Evolutionary conservation across 2,329 filamentous ascomycete species (phyloP).

Genomic region (Trichoderma semiorbis): DNA sequence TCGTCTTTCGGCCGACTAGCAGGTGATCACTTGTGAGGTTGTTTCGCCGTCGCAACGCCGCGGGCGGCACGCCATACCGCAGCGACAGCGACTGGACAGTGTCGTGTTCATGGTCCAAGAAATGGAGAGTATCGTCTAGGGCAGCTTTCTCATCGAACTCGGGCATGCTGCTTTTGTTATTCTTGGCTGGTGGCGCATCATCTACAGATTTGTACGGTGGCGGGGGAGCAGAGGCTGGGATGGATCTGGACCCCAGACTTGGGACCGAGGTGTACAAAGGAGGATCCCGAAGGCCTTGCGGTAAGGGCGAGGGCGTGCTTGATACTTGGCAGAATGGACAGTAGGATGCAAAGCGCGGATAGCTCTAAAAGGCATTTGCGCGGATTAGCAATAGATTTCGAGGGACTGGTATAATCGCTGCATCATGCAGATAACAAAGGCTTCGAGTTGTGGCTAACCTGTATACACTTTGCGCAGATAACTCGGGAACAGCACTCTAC

Average conservation of each 20-base stretch:
- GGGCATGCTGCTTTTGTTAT: slow-evolving; percentile 29
- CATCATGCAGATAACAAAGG: neutral
- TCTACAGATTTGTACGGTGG: slow-evolving; percentile 35
- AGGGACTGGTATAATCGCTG: too few relatives aligned
- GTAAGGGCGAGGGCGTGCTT: slow-evolving; percentile 51
- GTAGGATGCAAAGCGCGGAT: slow-evolving; percentile 63
- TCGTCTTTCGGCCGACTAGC: slow-evolving; percentile 62
- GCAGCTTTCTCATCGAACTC: slow-evolving; percentile 32
- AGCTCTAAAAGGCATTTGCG: slow-evolving; percentile 45
- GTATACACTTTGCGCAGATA: slow-evolving; percentile 69
- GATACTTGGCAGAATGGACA: slow-evolving; percentile 77
- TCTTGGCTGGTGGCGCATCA: slow-evolving; percentile 11
- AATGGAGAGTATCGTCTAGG: slow-evolving; percentile 68
- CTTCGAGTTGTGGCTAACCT: slow-evolving; percentile 33
- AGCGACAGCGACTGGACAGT: slow-evolving; percentile 66
- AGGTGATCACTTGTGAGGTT: slow-evolving; percentile 69
- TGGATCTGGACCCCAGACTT: slow-evolving; percentile 25
- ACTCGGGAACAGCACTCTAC: slow-evolving; percentile 67
- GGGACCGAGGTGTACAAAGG: slow-evolving; percentile 55
- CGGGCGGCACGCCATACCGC: slow-evolving; percentile 64
- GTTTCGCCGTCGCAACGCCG: slow-evolving; percentile 63
- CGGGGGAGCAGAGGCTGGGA: slow-evolving; percentile 32
- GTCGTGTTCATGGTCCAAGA: slow-evolving; percentile 67
- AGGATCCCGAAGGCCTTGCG: slow-evolving; percentile 65
- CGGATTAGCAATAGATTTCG: neutral